phyloP scores from a whole-genome alignment of 768 basidiomycete genomes.

The Podaxis mareebaensis region DNA sequence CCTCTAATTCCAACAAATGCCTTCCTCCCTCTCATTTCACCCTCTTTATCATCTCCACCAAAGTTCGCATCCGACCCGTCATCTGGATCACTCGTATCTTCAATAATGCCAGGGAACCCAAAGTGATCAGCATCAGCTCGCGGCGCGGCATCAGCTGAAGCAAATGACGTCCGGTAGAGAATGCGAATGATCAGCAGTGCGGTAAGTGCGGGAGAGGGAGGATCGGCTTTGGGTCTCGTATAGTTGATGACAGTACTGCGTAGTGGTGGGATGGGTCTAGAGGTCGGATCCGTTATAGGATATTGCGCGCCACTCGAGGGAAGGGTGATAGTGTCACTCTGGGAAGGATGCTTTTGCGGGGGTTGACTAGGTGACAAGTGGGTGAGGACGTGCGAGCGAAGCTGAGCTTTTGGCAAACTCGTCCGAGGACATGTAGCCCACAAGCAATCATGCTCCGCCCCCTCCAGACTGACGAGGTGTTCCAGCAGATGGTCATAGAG shows the following conservation, averaged over 20 bases:
- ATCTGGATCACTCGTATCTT: conserved; percentile 74
- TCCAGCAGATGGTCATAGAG: conserved; percentile 73
- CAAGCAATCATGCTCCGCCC: conserved; percentile 47
- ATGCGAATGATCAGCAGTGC: conserved; percentile 83
- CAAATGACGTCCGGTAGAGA: conserved; percentile 79
- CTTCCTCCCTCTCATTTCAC: conserved; percentile 67
- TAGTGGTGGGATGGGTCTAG: conserved; percentile 70
- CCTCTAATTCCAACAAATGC: conserved; percentile 66
- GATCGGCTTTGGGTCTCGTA: conserved; percentile 57
- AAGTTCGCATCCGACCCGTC: conserved; percentile 43
- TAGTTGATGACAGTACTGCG: conserved; percentile 62
- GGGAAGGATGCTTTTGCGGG: conserved; percentile 60
- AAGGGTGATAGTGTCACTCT: conserved; percentile 75
- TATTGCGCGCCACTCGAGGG: conserved; percentile 54
- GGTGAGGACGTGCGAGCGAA: conserved; percentile 73
- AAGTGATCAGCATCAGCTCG: conserved; percentile 83
- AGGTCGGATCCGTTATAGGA: conserved; percentile 63
- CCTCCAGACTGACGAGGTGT: conserved; percentile 50
- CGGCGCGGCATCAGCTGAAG: conserved; percentile 65
- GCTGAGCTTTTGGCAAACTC: conserved; percentile 45
- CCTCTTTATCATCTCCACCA: conserved; percentile 60
- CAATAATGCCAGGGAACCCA: conserved; percentile 83
- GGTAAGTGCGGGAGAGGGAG: conserved; percentile 74
- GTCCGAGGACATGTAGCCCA: conserved; percentile 70
- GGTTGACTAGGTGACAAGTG: conserved; percentile 68